Evolutionary conservation across 345 rosid species (phyloP).

Genomic region (Citrus australasica): DNA sequence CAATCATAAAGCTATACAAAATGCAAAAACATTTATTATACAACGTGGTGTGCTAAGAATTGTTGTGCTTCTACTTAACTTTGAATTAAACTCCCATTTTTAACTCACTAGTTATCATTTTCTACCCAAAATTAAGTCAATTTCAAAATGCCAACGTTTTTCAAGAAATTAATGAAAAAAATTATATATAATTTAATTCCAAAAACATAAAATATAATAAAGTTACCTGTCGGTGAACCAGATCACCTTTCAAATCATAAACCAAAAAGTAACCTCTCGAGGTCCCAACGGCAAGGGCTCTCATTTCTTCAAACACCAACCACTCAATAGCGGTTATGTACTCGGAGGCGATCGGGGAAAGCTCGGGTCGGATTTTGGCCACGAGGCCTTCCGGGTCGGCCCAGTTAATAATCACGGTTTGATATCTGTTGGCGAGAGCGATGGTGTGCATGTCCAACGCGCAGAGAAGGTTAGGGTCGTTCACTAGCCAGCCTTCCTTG

Average conservation of each 20-base stretch:
- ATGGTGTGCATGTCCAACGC: conserved; percentile 71
- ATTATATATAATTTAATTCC: neutral
- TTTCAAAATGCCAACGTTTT: no score
- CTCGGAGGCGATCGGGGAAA: conserved; percentile 81
- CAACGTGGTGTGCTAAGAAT: neutral
- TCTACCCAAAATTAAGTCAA: no score
- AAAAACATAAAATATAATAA: neutral
- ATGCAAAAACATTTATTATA: neutral
- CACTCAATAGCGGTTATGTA: conserved; percentile 71
- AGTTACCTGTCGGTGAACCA: conserved; percentile 77
- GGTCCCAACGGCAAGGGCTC: conserved; percentile 73
- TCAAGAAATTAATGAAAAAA: neutral
- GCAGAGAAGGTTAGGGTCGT: conserved; percentile 55
- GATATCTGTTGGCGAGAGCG: conserved; percentile 60
- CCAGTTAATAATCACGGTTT: conserved; percentile 65
- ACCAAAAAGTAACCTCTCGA: conserved; percentile 74
- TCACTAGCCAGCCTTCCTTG: conserved; percentile 85
- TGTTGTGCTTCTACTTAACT: neutral
- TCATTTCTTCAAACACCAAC: conserved; percentile 71
- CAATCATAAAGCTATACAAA: no score
- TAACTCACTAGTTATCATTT: neutral
- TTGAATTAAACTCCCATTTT: neutral
- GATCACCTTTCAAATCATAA: conserved; percentile 62
- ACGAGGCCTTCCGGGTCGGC: conserved; percentile 52
- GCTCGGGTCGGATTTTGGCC: conserved; percentile 80